Conservation (phyloP, 495 filamentous ascomycete genomes). For the Delitschia confertaspora region DNA sequence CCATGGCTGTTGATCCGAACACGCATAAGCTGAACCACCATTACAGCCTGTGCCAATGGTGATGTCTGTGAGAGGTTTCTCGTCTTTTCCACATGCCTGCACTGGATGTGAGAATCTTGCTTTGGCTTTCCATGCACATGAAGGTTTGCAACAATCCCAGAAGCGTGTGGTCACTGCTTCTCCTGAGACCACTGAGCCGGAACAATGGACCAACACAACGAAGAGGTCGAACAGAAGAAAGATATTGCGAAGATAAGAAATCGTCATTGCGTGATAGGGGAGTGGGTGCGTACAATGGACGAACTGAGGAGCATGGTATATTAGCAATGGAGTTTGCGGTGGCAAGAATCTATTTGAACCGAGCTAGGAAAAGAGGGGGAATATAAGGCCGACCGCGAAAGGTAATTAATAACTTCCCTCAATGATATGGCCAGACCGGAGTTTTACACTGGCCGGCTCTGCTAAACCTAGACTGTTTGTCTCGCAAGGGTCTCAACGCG, state of each 20-base stretch:
- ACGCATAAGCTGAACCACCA: slow-evolving; percentile 50
- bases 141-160: slow-evolving; percentile 64
- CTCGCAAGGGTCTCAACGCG: slow-evolving; percentile 23
- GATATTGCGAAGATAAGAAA: slow-evolving; percentile 23
- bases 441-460: slow-evolving; percentile 14
- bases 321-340: slow-evolving; percentile 22
- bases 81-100: slow-evolving; percentile 46
- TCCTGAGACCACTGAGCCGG: slow-evolving; percentile 6
- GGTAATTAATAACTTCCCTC: slow-evolving; percentile 21
- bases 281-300: slow-evolving; percentile 16
- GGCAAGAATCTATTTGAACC: slow-evolving; percentile 25
- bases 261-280: slow-evolving; percentile 27
- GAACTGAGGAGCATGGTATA: slow-evolving; percentile 19
- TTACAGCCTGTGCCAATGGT: slow-evolving; percentile 39
- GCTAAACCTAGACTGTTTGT: slow-evolving; percentile 17
- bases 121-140: slow-evolving; percentile 56
- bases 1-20: slow-evolving; percentile 54
- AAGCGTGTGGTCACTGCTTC: slow-evolving; percentile 49
- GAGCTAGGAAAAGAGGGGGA: slow-evolving; percentile 22
- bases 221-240: slow-evolving; percentile 58
- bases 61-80: slow-evolving; percentile 40
- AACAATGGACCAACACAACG: slow-evolving; percentile 17
- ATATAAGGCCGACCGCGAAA: slow-evolving; percentile 23
- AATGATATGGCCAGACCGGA: slow-evolving; percentile 22
- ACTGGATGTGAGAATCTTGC: slow-evolving; percentile 41